Evolutionary conservation across 106 monocot species (phyloP).

Genomic region (Dioscorea zingiberensis): DNA sequence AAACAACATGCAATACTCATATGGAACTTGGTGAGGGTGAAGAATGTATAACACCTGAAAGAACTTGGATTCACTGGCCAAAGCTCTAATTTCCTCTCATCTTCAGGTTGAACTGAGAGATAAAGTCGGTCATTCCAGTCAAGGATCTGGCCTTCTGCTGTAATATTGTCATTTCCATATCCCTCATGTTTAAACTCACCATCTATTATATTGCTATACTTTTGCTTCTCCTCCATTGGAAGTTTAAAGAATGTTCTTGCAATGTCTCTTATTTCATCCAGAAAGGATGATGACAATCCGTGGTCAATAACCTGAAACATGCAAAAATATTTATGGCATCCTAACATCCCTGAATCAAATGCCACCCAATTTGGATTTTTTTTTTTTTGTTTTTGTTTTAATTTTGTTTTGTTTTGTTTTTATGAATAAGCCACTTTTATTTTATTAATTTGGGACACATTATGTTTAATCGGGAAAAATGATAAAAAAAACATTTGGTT

Average conservation of each 20-base stretch:
- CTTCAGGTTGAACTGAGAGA: constrained; percentile 50
- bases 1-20: too few relatives aligned
- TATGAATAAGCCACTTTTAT: too few relatives aligned
- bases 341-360: too few relatives aligned
- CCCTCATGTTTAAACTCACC: constrained; percentile 42
- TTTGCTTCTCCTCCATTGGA: constrained; percentile 42
- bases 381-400: too few relatives aligned
- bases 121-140: constrained; percentile 62
- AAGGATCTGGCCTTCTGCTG: constrained; percentile 29
- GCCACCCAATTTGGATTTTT: too few relatives aligned
- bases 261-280: constrained; percentile 36
- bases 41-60: constrained; percentile 33
- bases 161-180: constrained; percentile 48
- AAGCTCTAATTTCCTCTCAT: constrained; percentile 28
- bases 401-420: too few relatives aligned
- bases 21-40: not conserved
- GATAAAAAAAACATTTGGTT: too few relatives aligned
- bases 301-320: constrained; percentile 30
- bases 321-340: too few relatives aligned
- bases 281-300: constrained; percentile 27
- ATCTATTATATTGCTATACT: constrained; percentile 30
- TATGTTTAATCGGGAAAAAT: too few relatives aligned
- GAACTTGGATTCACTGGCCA: constrained; percentile 45
- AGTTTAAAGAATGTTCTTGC: constrained; percentile 40
- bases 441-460: too few relatives aligned